Percentiles rank a stretch among this genome's conserved stretches.
phyloP scores from a whole-genome alignment of 1,139 yeast genomes.

The Diutina siamensis region DNA sequence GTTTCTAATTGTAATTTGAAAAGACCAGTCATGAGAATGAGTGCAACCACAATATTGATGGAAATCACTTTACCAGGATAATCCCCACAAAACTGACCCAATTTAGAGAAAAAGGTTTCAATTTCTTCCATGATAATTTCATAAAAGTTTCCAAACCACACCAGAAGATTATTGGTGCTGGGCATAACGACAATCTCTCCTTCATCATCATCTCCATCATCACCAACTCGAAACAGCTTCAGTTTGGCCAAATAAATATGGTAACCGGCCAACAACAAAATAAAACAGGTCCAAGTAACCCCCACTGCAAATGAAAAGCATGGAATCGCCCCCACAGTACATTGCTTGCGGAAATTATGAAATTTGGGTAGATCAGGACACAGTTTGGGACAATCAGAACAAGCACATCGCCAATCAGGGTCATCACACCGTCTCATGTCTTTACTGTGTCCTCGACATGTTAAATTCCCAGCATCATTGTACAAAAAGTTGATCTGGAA shows the following conservation, averaged over 20 bases:
- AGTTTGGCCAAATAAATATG: constrained; percentile 21
- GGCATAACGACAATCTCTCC: constrained; percentile 9
- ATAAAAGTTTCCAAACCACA: not conserved
- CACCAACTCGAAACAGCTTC: constrained; percentile 8
- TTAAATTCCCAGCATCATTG: constrained; percentile 18
- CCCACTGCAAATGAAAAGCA: constrained; percentile 63
- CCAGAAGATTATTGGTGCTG: not conserved
- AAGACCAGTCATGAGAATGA: constrained; percentile 43
- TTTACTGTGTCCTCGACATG: constrained; percentile 41
- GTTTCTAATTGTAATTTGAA: constrained; percentile 50
- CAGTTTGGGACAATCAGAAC: constrained; percentile 75
- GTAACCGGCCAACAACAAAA: constrained; percentile 26
- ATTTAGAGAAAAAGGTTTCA: not conserved
- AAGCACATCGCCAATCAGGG: constrained; percentile 65
- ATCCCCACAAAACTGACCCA: constrained; percentile 45
- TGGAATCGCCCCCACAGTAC: constrained; percentile 53
- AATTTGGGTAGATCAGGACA: constrained; percentile 59
- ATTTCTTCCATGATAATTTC: not conserved
- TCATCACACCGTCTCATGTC: constrained; percentile 49
- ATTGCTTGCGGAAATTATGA: constrained; percentile 21
- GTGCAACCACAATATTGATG: constrained; percentile 29
- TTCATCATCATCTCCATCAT: constrained; percentile 9
- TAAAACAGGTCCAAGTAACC: constrained; percentile 31
- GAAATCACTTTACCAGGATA: constrained; percentile 48
- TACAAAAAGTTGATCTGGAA: constrained; percentile 78